Evolutionary conservation across 2,329 filamentous ascomycete genomes (phyloP).

Genomic region (Penicillium sp.): DNA sequence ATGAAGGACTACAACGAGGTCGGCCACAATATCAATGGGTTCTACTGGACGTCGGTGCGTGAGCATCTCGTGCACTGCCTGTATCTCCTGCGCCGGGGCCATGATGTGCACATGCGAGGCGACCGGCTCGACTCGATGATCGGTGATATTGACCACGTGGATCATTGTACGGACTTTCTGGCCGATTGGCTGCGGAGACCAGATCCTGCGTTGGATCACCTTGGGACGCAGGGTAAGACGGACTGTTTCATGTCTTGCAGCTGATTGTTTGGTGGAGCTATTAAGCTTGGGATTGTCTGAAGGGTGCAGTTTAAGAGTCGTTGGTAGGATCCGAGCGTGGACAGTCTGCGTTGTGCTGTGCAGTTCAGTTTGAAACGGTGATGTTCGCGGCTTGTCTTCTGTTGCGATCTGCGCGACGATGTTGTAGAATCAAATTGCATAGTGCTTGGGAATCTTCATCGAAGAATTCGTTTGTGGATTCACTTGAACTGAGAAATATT

Average conservation of each 20-base stretch:
- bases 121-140: slow-evolving; percentile 17
- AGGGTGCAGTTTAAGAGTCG: no score
- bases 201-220: background rate
- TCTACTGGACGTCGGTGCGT: slow-evolving; percentile 1
- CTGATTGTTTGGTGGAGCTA: no score
- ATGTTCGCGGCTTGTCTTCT: no score
- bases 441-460: no score
- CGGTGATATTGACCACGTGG: slow-evolving; percentile 15
- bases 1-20: slow-evolving; percentile 16
- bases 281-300: no score
- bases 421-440: no score
- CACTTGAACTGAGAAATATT: no score
- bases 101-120: slow-evolving; percentile 16
- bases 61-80: slow-evolving; percentile 10
- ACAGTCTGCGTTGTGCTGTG: no score
- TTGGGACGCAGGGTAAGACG: background rate
- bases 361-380: background rate
- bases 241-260: no score
- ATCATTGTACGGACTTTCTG: slow-evolving; percentile 18
- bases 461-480: no score
- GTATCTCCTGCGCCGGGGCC: slow-evolving; percentile 15
- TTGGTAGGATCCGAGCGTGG: no score
- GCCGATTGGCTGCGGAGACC: slow-evolving; percentile 13
- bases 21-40: slow-evolving; percentile 26
- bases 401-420: no score